phyloP scores from a whole-genome alignment of 306 rosid species.

The Sphenostylis stenocarpa region DNA sequence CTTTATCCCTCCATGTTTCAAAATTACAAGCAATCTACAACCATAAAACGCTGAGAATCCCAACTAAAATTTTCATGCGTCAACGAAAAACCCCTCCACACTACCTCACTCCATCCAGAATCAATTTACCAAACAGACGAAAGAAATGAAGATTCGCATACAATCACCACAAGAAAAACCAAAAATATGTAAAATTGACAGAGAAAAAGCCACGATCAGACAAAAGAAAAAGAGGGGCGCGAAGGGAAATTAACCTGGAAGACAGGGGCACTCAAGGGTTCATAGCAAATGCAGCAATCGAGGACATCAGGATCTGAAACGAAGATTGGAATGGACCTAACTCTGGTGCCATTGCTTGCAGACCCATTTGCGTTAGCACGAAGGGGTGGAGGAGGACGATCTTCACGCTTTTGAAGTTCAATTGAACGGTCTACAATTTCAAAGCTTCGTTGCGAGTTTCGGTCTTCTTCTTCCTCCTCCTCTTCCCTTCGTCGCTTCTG shows the following conservation, averaged over 20 bases:
- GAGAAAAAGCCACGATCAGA: not conserved
- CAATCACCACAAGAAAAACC: not conserved
- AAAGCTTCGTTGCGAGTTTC: not conserved
- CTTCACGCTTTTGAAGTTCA: not conserved
- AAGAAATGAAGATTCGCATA: not conserved
- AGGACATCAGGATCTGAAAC: slow-evolving; percentile 76
- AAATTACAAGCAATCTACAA: not conserved
- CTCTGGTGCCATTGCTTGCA: not conserved
- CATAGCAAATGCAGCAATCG: slow-evolving; percentile 79
- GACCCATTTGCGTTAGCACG: not conserved
- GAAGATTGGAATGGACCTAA: slow-evolving; percentile 35
- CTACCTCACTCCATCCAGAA: not conserved
- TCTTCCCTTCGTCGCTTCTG: slow-evolving; percentile 43
- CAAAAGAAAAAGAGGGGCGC: not conserved
- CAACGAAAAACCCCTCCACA: not conserved
- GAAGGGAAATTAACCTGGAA: slow-evolving; percentile 59
- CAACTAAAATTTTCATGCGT: not conserved
- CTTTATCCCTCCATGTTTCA: not conserved
- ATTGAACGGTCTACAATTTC: slow-evolving; percentile 22
- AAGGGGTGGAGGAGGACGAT: not conserved
- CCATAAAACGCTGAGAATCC: not conserved
- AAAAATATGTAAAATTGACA: slow-evolving; percentile 12
- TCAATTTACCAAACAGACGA: not conserved
- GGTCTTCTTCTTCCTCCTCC: not conserved
- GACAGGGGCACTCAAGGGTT: slow-evolving; percentile 60